phyloP scores from a whole-genome alignment of 2,329 filamentous ascomycete species.

The Aspergillus novofumigatus region DNA sequence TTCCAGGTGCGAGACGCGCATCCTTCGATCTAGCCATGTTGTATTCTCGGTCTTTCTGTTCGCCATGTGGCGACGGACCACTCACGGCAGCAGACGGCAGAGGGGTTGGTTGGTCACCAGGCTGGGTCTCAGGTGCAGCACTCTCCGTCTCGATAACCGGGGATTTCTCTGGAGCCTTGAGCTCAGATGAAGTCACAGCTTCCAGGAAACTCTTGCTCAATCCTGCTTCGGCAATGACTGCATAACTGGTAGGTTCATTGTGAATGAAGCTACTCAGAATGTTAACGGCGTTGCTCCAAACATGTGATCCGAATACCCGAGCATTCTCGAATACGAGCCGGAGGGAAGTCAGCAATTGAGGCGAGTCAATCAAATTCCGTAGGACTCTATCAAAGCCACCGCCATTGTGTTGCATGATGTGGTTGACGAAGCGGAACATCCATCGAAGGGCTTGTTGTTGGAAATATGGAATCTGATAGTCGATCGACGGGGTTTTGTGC shows the following conservation, averaged over 20 bases:
- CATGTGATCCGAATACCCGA: constrained; percentile 77
- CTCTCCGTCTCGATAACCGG: constrained; percentile 20
- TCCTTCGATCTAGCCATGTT: constrained; percentile 27
- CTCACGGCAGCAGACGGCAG: constrained; percentile 30
- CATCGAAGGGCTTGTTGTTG: constrained; percentile 91
- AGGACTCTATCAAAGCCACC: constrained; percentile 86
- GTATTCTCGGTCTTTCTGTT: constrained; percentile 26
- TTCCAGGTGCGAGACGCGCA: constrained; percentile 58
- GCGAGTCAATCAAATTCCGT: constrained; percentile 90
- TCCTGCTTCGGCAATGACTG: constrained; percentile 89
- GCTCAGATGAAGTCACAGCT: constrained; percentile 58
- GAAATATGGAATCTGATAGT: constrained; percentile 90
- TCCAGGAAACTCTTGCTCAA: constrained; percentile 82
- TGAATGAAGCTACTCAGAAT: constrained; percentile 96
- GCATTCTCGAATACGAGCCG: constrained; percentile 78
- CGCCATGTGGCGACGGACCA: constrained; percentile 15
- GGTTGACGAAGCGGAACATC: constrained; percentile 92
- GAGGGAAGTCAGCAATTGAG: constrained; percentile 73
- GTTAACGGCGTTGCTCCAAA: constrained; percentile 92
- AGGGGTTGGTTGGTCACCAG: constrained; percentile 34
- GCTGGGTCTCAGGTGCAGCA: constrained; percentile 23
- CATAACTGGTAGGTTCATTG: constrained; percentile 96
- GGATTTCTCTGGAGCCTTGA: constrained; percentile 34
- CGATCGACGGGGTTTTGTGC: constrained; percentile 76
- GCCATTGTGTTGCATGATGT: constrained; percentile 80